phyloP scores from a whole-genome alignment of 148 eudicot species.

The Cornus kousa region DNA sequence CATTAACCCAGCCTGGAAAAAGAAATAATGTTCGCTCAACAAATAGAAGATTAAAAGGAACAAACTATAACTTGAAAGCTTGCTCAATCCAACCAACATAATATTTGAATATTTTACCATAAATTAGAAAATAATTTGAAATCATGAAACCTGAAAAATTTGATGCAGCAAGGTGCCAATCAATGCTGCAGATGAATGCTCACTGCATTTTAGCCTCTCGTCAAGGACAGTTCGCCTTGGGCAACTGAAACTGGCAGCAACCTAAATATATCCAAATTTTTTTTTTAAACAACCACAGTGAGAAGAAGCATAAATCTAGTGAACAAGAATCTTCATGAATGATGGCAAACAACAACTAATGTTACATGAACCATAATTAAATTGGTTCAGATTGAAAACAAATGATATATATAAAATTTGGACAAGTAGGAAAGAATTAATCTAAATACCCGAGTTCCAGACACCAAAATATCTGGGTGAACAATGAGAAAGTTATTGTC shows the following conservation, averaged over 20 bases:
- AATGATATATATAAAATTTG: neutral
- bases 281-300: constrained; percentile 4
- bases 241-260: constrained; percentile 89
- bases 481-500: constrained; percentile 75
- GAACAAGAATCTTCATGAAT: neutral
- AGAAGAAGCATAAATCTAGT: neutral
- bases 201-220: constrained; percentile 76
- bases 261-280: constrained; percentile 33
- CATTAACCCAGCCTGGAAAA: constrained; percentile 76
- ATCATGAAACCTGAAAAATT: constrained; percentile 70
- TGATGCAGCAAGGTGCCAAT: constrained; percentile 91
- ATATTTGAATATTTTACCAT: neutral
- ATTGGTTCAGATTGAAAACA: neutral
- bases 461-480: constrained; percentile 79
- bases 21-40: neutral
- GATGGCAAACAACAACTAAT: neutral
- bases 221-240: constrained; percentile 89
- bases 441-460: constrained; percentile 85
- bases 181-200: constrained; percentile 78
- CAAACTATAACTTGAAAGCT: neutral
- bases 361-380: neutral
- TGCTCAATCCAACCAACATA: neutral
- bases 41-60: neutral
- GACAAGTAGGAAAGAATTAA: neutral
- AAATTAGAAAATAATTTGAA: neutral